Evolutionary conservation across 139 green algal species (phyloP).

Genomic region (Deuterostichococcus epilithicus): DNA sequence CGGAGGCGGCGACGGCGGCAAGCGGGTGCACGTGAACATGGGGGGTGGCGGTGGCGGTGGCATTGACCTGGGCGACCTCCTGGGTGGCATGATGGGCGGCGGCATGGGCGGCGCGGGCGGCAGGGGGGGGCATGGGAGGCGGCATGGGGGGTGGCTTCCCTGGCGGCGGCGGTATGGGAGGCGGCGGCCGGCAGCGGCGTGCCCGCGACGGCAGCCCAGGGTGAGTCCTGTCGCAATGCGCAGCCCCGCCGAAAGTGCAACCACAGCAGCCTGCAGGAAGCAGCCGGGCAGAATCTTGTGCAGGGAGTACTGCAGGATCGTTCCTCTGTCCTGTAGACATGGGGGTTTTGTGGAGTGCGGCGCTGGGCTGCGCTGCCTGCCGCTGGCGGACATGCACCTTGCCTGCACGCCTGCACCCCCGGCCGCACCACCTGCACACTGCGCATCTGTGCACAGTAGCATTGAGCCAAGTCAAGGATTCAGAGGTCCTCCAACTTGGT

Average conservation of each 20-base stretch:
- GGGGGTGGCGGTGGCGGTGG: conserved; percentile 33
- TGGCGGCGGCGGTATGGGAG: not conserved
- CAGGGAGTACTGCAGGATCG: no score
- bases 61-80: not conserved
- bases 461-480: no score
- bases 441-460: no score
- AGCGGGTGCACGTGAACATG: conserved; percentile 27
- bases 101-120: conserved; percentile 14
- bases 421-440: no score
- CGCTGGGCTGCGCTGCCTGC: no score
- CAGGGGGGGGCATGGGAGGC: conserved; percentile 13
- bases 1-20: conserved; percentile 21
- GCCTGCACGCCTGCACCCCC: no score
- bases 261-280: not conserved
- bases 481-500: no score
- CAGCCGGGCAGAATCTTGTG: not conserved
- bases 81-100: conserved; percentile 24
- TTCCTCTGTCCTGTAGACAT: no score
- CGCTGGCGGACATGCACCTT: no score
- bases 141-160: conserved; percentile 13
- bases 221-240: conserved; percentile 5
- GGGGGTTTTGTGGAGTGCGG: no score
- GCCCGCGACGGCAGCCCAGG: not conserved
- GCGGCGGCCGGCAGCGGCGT: conserved; percentile 12
- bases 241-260: no score